phyloP scores from a whole-genome alignment of 2,329 filamentous ascomycete genomes.

The Pochonia chlamydosporia region DNA sequence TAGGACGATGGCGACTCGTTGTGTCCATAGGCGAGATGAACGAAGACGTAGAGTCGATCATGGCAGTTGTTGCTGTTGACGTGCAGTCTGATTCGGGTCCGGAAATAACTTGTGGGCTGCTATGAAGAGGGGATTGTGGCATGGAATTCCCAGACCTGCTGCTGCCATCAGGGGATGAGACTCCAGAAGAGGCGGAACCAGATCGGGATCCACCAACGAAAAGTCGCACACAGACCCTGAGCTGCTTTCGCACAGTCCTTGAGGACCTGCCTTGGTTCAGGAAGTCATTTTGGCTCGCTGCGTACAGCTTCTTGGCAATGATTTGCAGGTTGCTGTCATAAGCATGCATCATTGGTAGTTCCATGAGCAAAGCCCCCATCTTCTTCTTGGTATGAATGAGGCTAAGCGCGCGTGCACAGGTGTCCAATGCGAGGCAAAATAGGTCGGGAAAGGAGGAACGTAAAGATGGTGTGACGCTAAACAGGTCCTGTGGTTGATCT shows the following conservation, averaged over 20 bases:
- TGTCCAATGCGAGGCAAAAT: slow-evolving; percentile 24
- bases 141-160: slow-evolving; percentile 10
- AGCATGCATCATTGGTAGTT: slow-evolving; percentile 14
- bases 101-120: slow-evolving; percentile 1
- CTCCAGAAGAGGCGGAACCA: slow-evolving; percentile 10
- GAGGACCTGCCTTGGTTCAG: slow-evolving; percentile 19
- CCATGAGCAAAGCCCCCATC: slow-evolving; percentile 11
- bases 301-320: slow-evolving; percentile 20
- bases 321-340: slow-evolving; percentile 19
- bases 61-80: slow-evolving; percentile 11
- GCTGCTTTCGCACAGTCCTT: slow-evolving; percentile 20
- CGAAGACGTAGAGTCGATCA: slow-evolving; percentile 7
- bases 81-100: slow-evolving; percentile 10
- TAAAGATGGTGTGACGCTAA: slow-evolving; percentile 14
- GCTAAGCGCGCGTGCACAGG: slow-evolving; percentile 23
- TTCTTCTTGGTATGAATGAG: slow-evolving; percentile 16
- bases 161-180: slow-evolving; percentile 10
- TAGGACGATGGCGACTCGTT: slow-evolving; percentile 3
- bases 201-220: slow-evolving; percentile 12
- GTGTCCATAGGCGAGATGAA: slow-evolving; percentile 14
- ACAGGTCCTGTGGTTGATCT: slow-evolving; percentile 16
- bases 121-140: slow-evolving; percentile 16
- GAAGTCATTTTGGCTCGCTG: slow-evolving; percentile 20
- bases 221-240: slow-evolving; percentile 20
- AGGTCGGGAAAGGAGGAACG: slow-evolving; percentile 20